phyloP scores from a whole-genome alignment of 2,329 filamentous ascomycete species.

The Pseudomassariella vexata region DNA sequence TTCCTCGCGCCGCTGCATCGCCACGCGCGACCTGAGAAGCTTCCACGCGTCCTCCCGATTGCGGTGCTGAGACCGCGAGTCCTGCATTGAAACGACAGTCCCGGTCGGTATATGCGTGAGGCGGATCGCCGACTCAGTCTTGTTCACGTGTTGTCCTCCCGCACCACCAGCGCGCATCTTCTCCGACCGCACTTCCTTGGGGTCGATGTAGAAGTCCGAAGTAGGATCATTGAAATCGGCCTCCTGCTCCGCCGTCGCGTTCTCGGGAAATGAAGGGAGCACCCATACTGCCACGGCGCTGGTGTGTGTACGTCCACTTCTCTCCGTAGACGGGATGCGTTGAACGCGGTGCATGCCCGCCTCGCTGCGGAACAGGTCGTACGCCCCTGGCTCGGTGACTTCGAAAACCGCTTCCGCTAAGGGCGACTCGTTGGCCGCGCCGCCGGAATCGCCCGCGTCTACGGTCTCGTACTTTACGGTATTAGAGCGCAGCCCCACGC shows the following conservation, averaged over 20 bases:
- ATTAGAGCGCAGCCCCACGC: constrained; percentile 58
- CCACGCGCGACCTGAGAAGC: constrained; percentile 74
- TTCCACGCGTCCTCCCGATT: constrained; percentile 88
- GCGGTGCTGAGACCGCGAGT: constrained; percentile 81
- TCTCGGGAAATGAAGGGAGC: constrained; percentile 71
- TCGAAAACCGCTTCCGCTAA: constrained; percentile 86
- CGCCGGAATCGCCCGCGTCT: constrained; percentile 51
- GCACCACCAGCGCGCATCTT: constrained; percentile 90
- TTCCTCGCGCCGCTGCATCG: constrained; percentile 72
- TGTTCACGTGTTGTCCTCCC: constrained; percentile 97
- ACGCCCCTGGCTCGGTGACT: constrained; percentile 69
- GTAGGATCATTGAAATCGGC: constrained; percentile 73
- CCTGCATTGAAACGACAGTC: constrained; percentile 85
- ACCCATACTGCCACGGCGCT: constrained; percentile 91
- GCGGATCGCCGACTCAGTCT: constrained; percentile 91
- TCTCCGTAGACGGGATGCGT: constrained; percentile 85
- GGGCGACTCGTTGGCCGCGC: constrained; percentile 53
- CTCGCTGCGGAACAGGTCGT: constrained; percentile 76
- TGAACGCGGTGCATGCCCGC: constrained; percentile 95
- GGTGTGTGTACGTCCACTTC: constrained; percentile 86
- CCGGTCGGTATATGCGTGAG: constrained; percentile 87
- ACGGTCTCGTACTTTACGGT: constrained; percentile 76
- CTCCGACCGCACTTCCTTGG: constrained; percentile 75
- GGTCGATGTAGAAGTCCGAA: constrained; percentile 86
- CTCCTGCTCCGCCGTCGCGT: constrained; percentile 28